Evolutionary conservation across 768 basidiomycete species (phyloP).

Genomic region (Sutorius australiensis): DNA sequence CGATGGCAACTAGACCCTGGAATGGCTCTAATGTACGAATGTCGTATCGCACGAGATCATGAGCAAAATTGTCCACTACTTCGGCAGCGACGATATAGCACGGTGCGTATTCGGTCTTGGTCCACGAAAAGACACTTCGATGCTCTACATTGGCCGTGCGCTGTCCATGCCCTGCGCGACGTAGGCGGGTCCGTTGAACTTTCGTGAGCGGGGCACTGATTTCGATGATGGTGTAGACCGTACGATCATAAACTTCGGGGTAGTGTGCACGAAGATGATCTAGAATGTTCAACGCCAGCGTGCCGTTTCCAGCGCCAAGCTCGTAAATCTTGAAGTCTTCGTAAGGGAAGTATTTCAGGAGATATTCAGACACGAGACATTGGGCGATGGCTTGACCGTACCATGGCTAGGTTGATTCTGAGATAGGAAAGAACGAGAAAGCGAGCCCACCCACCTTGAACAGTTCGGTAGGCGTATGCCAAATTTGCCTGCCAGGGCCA

Average conservation of each 20-base stretch:
- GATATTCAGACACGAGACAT: slow-evolving; percentile 87
- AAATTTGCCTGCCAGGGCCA: slow-evolving; percentile 84
- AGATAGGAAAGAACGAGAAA: slow-evolving; percentile 2
- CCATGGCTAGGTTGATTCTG: slow-evolving; percentile 62
- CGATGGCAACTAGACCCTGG: slow-evolving; percentile 79
- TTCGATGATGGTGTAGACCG: slow-evolving; percentile 91
- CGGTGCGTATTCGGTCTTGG: slow-evolving; percentile 66
- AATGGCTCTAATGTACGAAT: slow-evolving; percentile 72
- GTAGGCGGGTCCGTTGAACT: slow-evolving; percentile 66
- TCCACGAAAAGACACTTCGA: slow-evolving; percentile 86
- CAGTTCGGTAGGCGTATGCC: slow-evolving; percentile 98
- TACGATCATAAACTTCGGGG: slow-evolving; percentile 91
- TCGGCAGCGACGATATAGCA: slow-evolving; percentile 95
- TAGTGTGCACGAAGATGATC: slow-evolving; percentile 71
- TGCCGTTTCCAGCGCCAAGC: slow-evolving; percentile 97
- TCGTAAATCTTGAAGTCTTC: slow-evolving; percentile 96
- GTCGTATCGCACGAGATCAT: slow-evolving; percentile 92
- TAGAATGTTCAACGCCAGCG: slow-evolving; percentile 85
- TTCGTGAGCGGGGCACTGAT: slow-evolving; percentile 78
- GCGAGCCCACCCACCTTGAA: slow-evolving; percentile 67
- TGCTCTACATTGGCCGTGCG: slow-evolving; percentile 62
- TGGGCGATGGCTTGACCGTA: slow-evolving; percentile 89
- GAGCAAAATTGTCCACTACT: slow-evolving; percentile 97
- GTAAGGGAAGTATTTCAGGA: slow-evolving; percentile 93
- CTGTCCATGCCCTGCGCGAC: slow-evolving; percentile 32